Evolutionary conservation across 2,329 filamentous ascomycete species (phyloP), one percentile per base, ranked within the genome.

Genomic region (Periconia sp.): DNA sequence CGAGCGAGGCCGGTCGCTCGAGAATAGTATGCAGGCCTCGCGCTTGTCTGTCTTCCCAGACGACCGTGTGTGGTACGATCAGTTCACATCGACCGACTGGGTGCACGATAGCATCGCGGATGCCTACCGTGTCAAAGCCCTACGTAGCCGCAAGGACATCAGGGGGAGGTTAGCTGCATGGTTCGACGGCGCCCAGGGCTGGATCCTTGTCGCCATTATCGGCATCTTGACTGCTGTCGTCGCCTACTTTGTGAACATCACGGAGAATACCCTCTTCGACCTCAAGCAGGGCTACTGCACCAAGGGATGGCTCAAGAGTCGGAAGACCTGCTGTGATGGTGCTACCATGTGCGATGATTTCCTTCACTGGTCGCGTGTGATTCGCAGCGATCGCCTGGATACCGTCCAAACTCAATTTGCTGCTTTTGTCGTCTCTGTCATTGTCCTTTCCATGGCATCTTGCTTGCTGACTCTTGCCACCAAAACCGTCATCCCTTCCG

Each of bases 31-130:
- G 70, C 70, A 78, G 48, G 84, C 87, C 50, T 85, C 85, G 35
- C 88, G 85, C 60, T 74, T 78, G 23, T 85, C 83, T 4, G 72
- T 87, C 8, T 86, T 84, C 57, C 76, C 86, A 36, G 89, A 96
- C 63, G 91, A 97, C 56, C 85, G 94, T 47, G 88, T 95, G 8
- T 97, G 94, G 94, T 97, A 97, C 72, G 94, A 99, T 75, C 94
- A 99, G 71, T 96, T 96, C 63, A 96, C 91, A 5, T 95, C 89
- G 5, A 96, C 90, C 41, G 92, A 99, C 69, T 99, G 94, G 94
- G 92, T 99, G 1, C 92, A 96, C 66, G 94, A 99, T 70, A 92
- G 88, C 68, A 96, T 99, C 56, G 89, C 91, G 61, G 94, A 97
- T 71, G 90, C 92, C 8, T 89, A 91, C 59, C 88, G 94, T 18